Base-by-base conservation (phyloP, 2,329 filamentous ascomycete species). In the Elsinoe necatrix region DNA sequence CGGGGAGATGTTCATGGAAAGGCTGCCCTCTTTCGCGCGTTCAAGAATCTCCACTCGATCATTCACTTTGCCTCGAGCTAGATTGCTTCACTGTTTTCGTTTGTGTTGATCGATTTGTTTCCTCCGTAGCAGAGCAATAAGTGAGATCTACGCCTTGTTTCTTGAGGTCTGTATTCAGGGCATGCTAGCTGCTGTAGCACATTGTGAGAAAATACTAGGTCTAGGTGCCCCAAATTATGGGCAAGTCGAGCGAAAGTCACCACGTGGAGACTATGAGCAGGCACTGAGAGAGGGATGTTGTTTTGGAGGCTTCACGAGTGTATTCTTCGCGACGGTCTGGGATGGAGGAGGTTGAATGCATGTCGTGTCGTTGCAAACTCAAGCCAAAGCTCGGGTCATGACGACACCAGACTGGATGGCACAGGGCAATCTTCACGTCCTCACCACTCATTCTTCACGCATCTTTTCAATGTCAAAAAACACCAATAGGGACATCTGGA, bases 401-500 rank as follows among this genome's bases (percentile, higher is more conserved):
- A 45, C 41, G 41, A 45, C 41, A 45, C 41, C 23, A 18, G 4
- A 14, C 11, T 25, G 1, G 21, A 45, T 45, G 41, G 41, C 41
- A 45, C 21, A 25, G 11, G 25, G 34, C 5, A 45, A 45, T 45
- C 41, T 45, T 45, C 41, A 12, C 11, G 20, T 12, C 23, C 41
- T n/a, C 31, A 37, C 29, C 20, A 18, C 12, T 52, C 29, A 4
- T 52, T n/a, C 35, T n/a, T 25, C 34, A 39, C 43, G n/a, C 11
- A 25, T 27, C 34, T 9, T 21, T 47, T 56, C 37, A 60, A 76
- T 78, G 76, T 75, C 75, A 62, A 66, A 65, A 57, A 76, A 76
- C 62, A 79, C 74, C 20, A 78, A 77, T 63, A 73, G 73, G 5
- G 79, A 83, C 63, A 80, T 83, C 56, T 76, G 80, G 68, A 67